These are phyloP conservation scores for Didymella arachidicola DNA, from an alignment of 2,329 filamentous ascomycete species.

Conservation along the genomic window DNA sequence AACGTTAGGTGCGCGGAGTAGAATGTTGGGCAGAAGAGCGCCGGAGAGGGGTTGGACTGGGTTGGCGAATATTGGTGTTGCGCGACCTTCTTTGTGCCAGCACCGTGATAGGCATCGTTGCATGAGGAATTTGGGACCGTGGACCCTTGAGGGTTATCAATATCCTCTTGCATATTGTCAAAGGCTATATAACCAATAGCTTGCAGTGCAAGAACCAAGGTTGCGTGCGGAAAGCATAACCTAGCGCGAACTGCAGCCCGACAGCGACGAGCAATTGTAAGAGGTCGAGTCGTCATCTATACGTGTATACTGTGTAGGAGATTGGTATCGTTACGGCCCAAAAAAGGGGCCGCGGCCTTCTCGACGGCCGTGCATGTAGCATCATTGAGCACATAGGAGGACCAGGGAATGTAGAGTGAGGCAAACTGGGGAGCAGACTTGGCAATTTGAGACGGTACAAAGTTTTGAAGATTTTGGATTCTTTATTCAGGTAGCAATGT, in stretches of 20 bases:
- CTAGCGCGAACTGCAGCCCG: slow-evolving; percentile 10
- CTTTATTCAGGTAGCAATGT: slow-evolving; percentile 9
- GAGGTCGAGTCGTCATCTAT: slow-evolving; percentile 7
- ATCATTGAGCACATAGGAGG: not conserved
- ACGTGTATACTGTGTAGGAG: slow-evolving; percentile 5
- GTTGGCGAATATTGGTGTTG: not conserved
- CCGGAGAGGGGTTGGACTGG: not conserved
- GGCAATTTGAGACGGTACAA: not conserved
- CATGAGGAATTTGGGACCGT: not conserved
- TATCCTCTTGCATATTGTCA: not conserved
- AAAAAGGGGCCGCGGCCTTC: not conserved
- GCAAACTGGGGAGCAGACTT: not conserved
- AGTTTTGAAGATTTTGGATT: slow-evolving; percentile 6
- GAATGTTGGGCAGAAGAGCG: slow-evolving; percentile 1
- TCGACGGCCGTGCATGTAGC: not conserved
- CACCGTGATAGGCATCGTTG: not conserved
- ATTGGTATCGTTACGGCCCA: not conserved
- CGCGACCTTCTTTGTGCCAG: slow-evolving; percentile 1
- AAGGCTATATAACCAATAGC: not conserved
- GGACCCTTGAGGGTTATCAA: slow-evolving; percentile 3
- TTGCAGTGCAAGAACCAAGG: not conserved
- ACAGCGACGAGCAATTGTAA: not conserved
- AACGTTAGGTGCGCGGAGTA: slow-evolving; percentile 6
- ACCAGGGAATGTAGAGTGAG: not conserved
- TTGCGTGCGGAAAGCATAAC: not conserved